phyloP scores from a whole-genome alignment of 208 protist genomes.

The Trypanosoma melophagium region DNA sequence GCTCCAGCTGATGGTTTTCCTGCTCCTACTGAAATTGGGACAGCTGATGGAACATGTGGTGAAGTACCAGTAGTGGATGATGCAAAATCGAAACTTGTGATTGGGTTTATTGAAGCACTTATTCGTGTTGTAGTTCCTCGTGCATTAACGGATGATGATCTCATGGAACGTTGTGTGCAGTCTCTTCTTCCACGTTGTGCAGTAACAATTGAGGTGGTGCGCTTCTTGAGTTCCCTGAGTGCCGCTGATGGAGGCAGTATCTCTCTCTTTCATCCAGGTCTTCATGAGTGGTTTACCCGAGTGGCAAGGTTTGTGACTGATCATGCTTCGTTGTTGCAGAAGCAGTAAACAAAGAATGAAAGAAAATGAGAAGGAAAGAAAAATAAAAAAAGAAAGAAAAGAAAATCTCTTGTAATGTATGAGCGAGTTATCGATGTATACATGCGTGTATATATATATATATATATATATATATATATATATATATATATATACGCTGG shows the following conservation, averaged over 20 bases:
- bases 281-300: slow-evolving; percentile 79
- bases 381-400: not conserved
- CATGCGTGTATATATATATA: slow-evolving; percentile 7
- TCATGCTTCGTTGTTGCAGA: slow-evolving; percentile 2
- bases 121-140: slow-evolving; percentile 46
- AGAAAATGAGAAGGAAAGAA: not conserved
- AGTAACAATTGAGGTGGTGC: slow-evolving; percentile 44
- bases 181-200: slow-evolving; percentile 60
- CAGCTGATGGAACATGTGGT: not conserved
- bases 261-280: slow-evolving; percentile 44
- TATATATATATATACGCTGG: not conserved
- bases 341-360: too few species aligned
- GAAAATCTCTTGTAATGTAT: not conserved
- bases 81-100: slow-evolving; percentile 60
- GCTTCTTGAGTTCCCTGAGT: slow-evolving; percentile 57
- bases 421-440: not conserved
- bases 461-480: not conserved
- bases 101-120: slow-evolving; percentile 65
- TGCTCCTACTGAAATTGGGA: not conserved
- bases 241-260: slow-evolving; percentile 17
- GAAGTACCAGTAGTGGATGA: slow-evolving; percentile 52
- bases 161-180: slow-evolving; percentile 56
- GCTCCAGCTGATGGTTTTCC: not conserved
- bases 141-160: slow-evolving; percentile 52
- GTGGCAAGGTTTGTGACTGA: slow-evolving; percentile 37